Conservation (phyloP, 176 grass and related monocot species). For the Chrysopogon serrulatus region DNA sequence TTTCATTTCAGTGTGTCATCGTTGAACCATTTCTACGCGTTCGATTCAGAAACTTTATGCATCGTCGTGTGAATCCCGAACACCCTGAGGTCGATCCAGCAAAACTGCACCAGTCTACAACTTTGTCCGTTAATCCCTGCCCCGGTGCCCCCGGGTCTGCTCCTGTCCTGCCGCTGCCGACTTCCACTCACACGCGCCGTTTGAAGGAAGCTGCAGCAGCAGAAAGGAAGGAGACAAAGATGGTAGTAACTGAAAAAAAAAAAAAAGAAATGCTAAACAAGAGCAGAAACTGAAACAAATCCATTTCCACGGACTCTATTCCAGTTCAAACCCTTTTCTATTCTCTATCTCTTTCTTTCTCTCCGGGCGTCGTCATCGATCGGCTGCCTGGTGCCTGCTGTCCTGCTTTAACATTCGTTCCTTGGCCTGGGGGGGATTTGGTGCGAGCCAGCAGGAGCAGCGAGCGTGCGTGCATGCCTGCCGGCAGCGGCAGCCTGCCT, state of each 20-base stretch:
- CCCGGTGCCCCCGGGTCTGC: too few relatives aligned
- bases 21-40: background rate
- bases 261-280: background rate
- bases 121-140: background rate
- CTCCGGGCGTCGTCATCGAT: background rate
- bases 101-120: background rate
- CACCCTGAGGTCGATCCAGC: background rate
- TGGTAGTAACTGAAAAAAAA: background rate
- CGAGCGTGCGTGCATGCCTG: background rate
- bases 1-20: background rate
- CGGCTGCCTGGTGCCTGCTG: too few relatives aligned
- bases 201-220: background rate
- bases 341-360: background rate
- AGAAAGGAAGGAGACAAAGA: slow-evolving; percentile 25
- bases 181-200: background rate
- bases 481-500: too few relatives aligned
- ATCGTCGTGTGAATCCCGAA: background rate
- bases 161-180: background rate
- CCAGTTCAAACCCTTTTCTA: slow-evolving; percentile 22
- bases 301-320: slow-evolving; percentile 22
- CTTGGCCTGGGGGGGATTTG: slow-evolving; percentile 47
- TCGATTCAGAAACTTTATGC: background rate
- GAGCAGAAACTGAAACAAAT: background rate
- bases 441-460: background rate
- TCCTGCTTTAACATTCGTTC: slow-evolving; percentile 50